Conservation (phyloP, 331 rosid species). For the Telfairia occidentalis region DNA sequence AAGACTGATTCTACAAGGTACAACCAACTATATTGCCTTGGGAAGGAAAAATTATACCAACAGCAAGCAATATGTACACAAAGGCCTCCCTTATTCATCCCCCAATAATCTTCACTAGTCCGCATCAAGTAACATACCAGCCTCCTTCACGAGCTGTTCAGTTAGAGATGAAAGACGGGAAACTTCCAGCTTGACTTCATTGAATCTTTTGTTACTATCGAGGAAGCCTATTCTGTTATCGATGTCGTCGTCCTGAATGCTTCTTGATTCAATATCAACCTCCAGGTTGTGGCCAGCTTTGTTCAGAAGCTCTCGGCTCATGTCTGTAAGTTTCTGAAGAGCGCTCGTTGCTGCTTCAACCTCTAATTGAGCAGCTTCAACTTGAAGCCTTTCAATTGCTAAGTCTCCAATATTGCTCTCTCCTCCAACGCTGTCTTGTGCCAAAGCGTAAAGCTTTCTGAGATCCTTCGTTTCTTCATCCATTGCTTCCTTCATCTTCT, state of each 20-base stretch:
- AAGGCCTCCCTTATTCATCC: background rate
- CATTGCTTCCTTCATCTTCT: constrained; percentile 33
- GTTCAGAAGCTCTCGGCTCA: constrained; percentile 50
- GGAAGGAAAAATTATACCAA: background rate
- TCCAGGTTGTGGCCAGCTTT: constrained; percentile 32
- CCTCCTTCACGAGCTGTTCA: constrained; percentile 59
- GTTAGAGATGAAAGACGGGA: constrained; percentile 57
- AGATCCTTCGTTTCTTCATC: constrained; percentile 46
- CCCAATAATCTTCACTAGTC: constrained; percentile 20
- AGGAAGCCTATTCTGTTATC: background rate
- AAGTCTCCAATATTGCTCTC: constrained; percentile 47
- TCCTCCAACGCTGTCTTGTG: constrained; percentile 44
- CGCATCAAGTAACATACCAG: constrained; percentile 32
- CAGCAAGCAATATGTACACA: background rate
- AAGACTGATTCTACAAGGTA: background rate
- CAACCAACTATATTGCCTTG: background rate
- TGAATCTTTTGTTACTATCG: constrained; percentile 21
- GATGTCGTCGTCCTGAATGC: constrained; percentile 7
- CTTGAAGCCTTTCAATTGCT: constrained; percentile 72
- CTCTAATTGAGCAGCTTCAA: constrained; percentile 74
- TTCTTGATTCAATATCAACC: constrained; percentile 21
- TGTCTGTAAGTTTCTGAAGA: constrained; percentile 49
- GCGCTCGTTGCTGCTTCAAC: constrained; percentile 70
- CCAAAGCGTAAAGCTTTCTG: constrained; percentile 41
- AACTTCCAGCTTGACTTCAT: constrained; percentile 44